Conservation (phyloP, 2,329 filamentous ascomycete genomes). For the Sclerotiophoma versabilis region DNA sequence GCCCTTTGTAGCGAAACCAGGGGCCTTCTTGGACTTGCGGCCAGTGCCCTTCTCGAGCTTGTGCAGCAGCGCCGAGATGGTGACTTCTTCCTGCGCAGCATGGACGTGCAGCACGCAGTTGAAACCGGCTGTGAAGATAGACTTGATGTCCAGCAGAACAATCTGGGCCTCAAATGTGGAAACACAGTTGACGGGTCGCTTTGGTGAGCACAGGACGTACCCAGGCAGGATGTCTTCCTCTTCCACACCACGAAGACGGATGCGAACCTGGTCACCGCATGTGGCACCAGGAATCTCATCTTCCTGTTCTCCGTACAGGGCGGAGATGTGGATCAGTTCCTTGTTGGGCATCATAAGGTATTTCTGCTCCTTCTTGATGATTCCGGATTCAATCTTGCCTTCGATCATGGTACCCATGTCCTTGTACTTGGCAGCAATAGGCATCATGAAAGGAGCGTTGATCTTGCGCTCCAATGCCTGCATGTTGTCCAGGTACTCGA, state of each 20-base stretch:
- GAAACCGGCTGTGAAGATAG: slow-evolving; percentile 90
- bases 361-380: slow-evolving; percentile 86
- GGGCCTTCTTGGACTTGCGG: slow-evolving; percentile 90
- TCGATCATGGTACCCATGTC: slow-evolving; percentile 98
- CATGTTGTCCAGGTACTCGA: slow-evolving; percentile 97
- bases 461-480: slow-evolving; percentile 91
- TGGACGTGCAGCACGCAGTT: slow-evolving; percentile 98
- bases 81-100: slow-evolving; percentile 96
- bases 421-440: slow-evolving; percentile 92
- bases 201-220: slow-evolving; percentile 94
- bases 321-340: slow-evolving; percentile 78
- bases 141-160: slow-evolving; percentile 91
- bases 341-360: slow-evolving; percentile 97
- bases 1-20: slow-evolving; percentile 84
- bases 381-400: slow-evolving; percentile 91
- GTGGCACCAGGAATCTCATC: slow-evolving; percentile 84
- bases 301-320: slow-evolving; percentile 94
- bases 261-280: slow-evolving; percentile 92
- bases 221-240: slow-evolving; percentile 96
- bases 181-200: slow-evolving; percentile 92
- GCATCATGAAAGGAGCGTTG: slow-evolving; percentile 99
- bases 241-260: slow-evolving; percentile 92
- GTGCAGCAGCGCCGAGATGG: slow-evolving; percentile 85
- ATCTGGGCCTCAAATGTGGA: slow-evolving; percentile 94
- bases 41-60: slow-evolving; percentile 94